Percentiles rank a stretch among this genome's conserved stretches.
phyloP scores from a whole-genome alignment of 2,329 filamentous ascomycete species.

The Aspergillus luchuensis region DNA sequence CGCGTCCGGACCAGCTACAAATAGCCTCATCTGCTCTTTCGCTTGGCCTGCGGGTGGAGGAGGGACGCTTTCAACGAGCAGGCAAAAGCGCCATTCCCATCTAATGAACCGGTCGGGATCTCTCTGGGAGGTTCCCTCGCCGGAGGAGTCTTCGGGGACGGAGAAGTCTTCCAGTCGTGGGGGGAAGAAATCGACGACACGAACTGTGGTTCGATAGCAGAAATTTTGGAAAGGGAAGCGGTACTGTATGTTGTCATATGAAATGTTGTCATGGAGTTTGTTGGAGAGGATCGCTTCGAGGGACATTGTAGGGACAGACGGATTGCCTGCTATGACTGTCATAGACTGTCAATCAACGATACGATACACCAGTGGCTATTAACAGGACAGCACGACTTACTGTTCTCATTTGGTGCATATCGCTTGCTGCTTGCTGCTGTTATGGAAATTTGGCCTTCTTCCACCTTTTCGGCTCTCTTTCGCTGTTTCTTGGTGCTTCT shows the following conservation, averaged over 20 bases:
- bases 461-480: slow-evolving; percentile 24
- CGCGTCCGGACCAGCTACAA: slow-evolving; percentile 64
- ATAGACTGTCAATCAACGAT: slow-evolving; percentile 11
- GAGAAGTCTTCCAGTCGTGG: slow-evolving; percentile 71
- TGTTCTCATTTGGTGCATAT: slow-evolving; percentile 43
- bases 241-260: slow-evolving; percentile 49
- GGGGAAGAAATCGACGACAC: slow-evolving; percentile 82
- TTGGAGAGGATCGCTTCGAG: slow-evolving; percentile 55
- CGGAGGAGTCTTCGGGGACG: slow-evolving; percentile 44
- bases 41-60: slow-evolving; percentile 36
- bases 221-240: slow-evolving; percentile 71
- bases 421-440: slow-evolving; percentile 28
- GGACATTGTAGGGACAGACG: slow-evolving; percentile 42
- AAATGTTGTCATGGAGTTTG: slow-evolving; percentile 48
- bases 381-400: slow-evolving; percentile 35
- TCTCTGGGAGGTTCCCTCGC: slow-evolving; percentile 34
- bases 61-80: slow-evolving; percentile 73
- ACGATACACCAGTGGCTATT: background rate
- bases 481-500: slow-evolving; percentile 28
- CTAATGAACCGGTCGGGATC: slow-evolving; percentile 27
- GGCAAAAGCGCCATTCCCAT: slow-evolving; percentile 84
- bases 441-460: slow-evolving; percentile 34
- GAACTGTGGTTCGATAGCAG: slow-evolving; percentile 68
- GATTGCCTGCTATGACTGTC: slow-evolving; percentile 51
- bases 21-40: slow-evolving; percentile 62